phyloP scores from a whole-genome alignment of 1,284 basidiomycete species.

The Leccinum solheimii region DNA sequence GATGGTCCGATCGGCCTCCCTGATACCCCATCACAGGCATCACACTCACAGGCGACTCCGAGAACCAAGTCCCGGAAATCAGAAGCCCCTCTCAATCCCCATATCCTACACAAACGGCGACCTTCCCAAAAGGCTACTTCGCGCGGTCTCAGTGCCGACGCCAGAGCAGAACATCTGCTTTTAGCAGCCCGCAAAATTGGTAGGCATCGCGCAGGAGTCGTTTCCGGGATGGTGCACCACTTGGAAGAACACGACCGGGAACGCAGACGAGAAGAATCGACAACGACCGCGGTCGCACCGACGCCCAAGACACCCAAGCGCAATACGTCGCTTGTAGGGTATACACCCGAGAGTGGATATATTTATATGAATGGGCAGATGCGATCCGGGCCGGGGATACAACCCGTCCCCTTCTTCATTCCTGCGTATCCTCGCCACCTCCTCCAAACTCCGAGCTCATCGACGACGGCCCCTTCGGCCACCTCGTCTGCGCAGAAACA shows the following conservation, averaged over 20 bases:
- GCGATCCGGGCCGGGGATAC: constrained; percentile 25
- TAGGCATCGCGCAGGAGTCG: constrained; percentile 41
- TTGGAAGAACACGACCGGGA: constrained; percentile 32
- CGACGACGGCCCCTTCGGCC: constrained; percentile 30
- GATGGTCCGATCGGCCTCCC: constrained; percentile 18
- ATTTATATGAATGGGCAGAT: constrained; percentile 31
- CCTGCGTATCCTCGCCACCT: constrained; percentile 32
- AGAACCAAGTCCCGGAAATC: constrained; percentile 26
- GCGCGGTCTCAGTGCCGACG: constrained; percentile 41
- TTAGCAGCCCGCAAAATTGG: constrained; percentile 51
- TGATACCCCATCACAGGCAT: constrained; percentile 20
- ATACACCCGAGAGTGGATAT: constrained; percentile 25
- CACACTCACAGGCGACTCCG: constrained; percentile 25
- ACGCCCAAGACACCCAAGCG: constrained; percentile 38
- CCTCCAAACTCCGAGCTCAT: constrained; percentile 34
- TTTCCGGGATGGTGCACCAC: constrained; percentile 38
- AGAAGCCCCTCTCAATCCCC: constrained; percentile 14
- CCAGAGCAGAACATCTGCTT: constrained; percentile 49
- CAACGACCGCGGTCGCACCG: constrained; percentile 24
- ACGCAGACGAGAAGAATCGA: constrained; percentile 28
- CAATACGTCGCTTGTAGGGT: constrained; percentile 12
- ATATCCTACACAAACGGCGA: constrained; percentile 27
- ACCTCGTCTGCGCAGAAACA: constrained; percentile 26
- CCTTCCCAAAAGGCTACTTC: constrained; percentile 25
- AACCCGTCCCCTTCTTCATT: constrained; percentile 33